phyloP scores from a whole-genome alignment of 108 stramenopile genomes.

The Pinguiococcus pyrenoidosus region DNA sequence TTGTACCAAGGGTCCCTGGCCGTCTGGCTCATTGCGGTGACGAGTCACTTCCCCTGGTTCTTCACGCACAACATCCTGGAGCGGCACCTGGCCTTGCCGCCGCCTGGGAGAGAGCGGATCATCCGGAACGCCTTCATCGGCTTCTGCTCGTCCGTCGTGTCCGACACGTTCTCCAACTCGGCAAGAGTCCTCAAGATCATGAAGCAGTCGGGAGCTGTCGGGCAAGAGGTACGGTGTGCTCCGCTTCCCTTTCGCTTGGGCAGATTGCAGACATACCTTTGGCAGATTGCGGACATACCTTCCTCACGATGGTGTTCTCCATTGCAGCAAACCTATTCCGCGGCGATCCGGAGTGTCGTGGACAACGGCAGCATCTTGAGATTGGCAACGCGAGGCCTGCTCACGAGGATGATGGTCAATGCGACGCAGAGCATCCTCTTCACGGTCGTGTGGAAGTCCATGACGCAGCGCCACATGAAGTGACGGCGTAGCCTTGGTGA shows the following conservation, averaged over 20 bases:
- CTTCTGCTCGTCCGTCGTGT: slow-evolving; percentile 16
- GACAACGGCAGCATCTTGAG: too few species aligned
- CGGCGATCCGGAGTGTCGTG: too few species aligned
- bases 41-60: slow-evolving; percentile 60
- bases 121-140: slow-evolving; percentile 29
- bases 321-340: too few species aligned
- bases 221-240: too few species aligned
- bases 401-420: too few species aligned
- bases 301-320: too few species aligned
- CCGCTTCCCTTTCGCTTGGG: slow-evolving; percentile 4
- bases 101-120: not conserved
- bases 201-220: slow-evolving; percentile 18
- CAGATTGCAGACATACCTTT: slow-evolving; percentile 4
- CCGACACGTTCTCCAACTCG: slow-evolving; percentile 26
- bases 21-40: slow-evolving; percentile 59
- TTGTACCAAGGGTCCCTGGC: slow-evolving; percentile 70
- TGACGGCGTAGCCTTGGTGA: too few species aligned
- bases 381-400: too few species aligned
- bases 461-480: too few species aligned
- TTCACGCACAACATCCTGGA: slow-evolving; percentile 61
- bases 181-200: slow-evolving; percentile 24
- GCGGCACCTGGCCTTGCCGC: slow-evolving; percentile 17
- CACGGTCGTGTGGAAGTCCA: too few species aligned
- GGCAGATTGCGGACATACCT: too few species aligned
- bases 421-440: too few species aligned